phyloP scores from a whole-genome alignment of 495 filamentous ascomycete species.

The Pyrenopolyporus hunteri region DNA sequence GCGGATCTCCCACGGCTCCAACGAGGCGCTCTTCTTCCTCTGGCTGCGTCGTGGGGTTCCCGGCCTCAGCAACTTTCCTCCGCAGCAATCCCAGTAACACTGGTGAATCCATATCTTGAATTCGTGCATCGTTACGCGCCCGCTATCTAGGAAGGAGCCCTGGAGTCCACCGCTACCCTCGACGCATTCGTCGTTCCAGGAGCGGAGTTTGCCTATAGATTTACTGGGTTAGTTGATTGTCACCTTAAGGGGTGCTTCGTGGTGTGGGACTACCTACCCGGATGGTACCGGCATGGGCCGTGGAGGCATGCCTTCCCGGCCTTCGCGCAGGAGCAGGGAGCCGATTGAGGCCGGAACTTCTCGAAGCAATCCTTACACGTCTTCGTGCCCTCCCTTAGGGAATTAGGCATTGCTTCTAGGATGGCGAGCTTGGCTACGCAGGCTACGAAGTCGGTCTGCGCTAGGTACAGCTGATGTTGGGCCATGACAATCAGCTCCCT shows the following conservation, averaged over 20 bases:
- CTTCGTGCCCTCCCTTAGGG: neutral
- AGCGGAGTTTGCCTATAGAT: conserved; percentile 3
- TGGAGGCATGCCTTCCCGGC: neutral
- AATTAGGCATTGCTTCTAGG: neutral
- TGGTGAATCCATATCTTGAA: conserved; percentile 19
- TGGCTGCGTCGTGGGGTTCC: conserved; percentile 2
- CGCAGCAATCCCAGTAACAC: conserved; percentile 25
- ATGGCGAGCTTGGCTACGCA: neutral
- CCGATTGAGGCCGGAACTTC: neutral
- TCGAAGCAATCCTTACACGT: conserved; percentile 11
- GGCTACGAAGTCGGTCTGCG: neutral
- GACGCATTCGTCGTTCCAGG: neutral
- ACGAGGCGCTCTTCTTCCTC: neutral
- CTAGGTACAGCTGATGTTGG: conserved; percentile 1
- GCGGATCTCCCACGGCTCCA: conserved; percentile 1
- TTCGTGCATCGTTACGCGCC: neutral
- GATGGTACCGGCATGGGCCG: conserved; percentile 11
- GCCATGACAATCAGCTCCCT: neutral
- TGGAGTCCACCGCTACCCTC: neutral
- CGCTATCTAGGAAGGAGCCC: neutral
- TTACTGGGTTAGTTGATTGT: neutral
- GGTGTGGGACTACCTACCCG: conserved; percentile 5
- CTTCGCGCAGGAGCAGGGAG: neutral
- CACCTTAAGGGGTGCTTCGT: neutral
- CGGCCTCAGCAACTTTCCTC: conserved; percentile 3